phyloP scores from a whole-genome alignment of 2,329 filamentous ascomycete genomes.

The Ciborinia camelliae region DNA sequence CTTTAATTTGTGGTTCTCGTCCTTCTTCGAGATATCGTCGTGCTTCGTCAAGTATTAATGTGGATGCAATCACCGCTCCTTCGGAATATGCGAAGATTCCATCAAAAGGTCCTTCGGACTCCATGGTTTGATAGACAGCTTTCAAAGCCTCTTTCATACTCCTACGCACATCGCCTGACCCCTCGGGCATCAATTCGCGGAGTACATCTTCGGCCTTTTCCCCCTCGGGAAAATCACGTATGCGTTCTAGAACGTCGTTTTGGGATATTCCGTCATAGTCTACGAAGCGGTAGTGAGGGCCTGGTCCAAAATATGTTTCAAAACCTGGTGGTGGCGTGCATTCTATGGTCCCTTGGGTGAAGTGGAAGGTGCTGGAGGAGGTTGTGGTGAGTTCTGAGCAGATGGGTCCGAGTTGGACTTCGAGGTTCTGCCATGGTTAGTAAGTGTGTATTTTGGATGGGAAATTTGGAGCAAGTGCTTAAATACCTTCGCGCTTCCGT shows the following conservation, averaged over 20 bases:
- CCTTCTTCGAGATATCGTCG: slow-evolving; percentile 41
- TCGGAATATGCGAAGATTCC: neutral
- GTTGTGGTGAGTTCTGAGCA: slow-evolving; percentile 47
- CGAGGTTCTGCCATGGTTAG: neutral
- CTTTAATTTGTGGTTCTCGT: slow-evolving; percentile 38
- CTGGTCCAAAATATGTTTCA: slow-evolving; percentile 46
- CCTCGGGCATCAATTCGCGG: slow-evolving; percentile 27
- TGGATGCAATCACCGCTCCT: slow-evolving; percentile 36
- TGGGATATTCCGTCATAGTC: slow-evolving; percentile 43
- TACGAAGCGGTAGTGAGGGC: slow-evolving; percentile 47
- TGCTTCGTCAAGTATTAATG: slow-evolving; percentile 50
- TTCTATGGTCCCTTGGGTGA: slow-evolving; percentile 49
- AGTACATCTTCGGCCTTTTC: slow-evolving; percentile 29
- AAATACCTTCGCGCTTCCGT: slow-evolving; percentile 51
- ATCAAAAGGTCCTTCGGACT: neutral
- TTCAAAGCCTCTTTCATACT: neutral
- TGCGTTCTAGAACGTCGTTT: slow-evolving; percentile 29
- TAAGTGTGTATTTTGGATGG: neutral
- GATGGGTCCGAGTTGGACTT: slow-evolving; percentile 37
- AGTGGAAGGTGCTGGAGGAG: slow-evolving; percentile 47
- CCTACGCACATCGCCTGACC: slow-evolving; percentile 18
- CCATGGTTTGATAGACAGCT: neutral
- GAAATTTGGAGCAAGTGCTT: neutral
- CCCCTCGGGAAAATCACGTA: slow-evolving; percentile 30
- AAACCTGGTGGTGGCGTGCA: slow-evolving; percentile 50